Base-by-base conservation (phyloP, 2,329 filamentous ascomycete genomes). In the Parafenestella ontariensis region DNA sequence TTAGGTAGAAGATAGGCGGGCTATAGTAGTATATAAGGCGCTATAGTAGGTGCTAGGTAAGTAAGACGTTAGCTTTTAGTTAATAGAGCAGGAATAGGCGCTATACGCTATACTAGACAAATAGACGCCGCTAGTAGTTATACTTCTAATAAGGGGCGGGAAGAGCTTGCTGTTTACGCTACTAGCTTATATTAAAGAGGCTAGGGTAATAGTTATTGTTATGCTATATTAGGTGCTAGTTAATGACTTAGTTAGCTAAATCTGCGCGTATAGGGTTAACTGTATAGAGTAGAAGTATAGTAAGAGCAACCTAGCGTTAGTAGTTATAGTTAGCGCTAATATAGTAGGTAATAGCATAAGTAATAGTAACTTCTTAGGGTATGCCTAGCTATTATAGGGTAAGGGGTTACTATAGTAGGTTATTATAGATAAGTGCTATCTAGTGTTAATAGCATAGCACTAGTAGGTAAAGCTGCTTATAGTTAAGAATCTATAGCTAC, bases 351-450 rank as follows among this genome's bases (percentile, higher is more conserved):
- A 56, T 33, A 51, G 18, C 18, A 49, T 3, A 7, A 56, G 56
- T 26, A 53, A 47, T 20, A 28, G 46, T 15, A 50, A 52, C 31
- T 66, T 66, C 47, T 11, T 65, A 6, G 37, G 21, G 10, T 57
- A 56, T 44, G 37, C 37, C 28, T 3, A 18, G 17, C 5, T 53
- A 17, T 28, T 66, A n/a, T 41, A n/a, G 11, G 24, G n/a, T 10
- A 58, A 64, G 34, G 48, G 54, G 17, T 20, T 59, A 13, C 58
- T 66, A 17, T 24, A 46, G 20, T 39, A 44, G 13, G 57, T 68
- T 3, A 54, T 65, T 10, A 37, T 62, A 9, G 45, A 60, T 33
- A 44, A 68, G 59, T 60, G 54, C 61, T 34, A 66, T 62, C 46
- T 68, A 4, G 37, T 46, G 1, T 59, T 66, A 33, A 63, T 42